Evolutionary conservation across 345 rosid species (phyloP), one percentile per base, ranked within the genome.

Genomic region (Eucalyptus melliodora): DNA sequence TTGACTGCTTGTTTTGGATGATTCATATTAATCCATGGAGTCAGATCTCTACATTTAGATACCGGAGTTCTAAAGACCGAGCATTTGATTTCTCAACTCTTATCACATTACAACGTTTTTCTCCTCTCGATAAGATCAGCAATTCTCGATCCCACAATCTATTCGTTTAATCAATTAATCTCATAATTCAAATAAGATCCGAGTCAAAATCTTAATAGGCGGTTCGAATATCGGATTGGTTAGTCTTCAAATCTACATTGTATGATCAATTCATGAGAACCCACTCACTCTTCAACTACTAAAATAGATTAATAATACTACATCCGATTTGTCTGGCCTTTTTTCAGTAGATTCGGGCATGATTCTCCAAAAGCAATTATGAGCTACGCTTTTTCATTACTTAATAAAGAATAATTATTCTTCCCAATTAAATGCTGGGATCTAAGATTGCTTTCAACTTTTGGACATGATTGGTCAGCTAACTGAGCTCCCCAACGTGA

Each of bases 101-200:
- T 11, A 12, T 12, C 3, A 72, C 45, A 19, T 72, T 11, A 24
- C 27, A 19, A 19, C 0, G 2, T 11, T 21, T 12, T 23, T 11
- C 83, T 9, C 15, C 45, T 37, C 4, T 37, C 2, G 0, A 37
- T 1, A 11, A 77, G 16, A 77, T 11, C 0, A 5, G 2, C 30
- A 40, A 77, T 37, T 40, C 30, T 40, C 1, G 0, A 21, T 13
- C 83, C 11, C 16, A 11, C 3, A 23, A 40, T 21, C 0, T 77
- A 40, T 77, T 77, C 14, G 3, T 2, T 34, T 34, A 11, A 17
- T 17, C 2, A 53, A 53, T 53, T 53, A 53, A 19, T 37, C 30
- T 72, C 14, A 72, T 37, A 9, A 72, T 72, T 72, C 26, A 72
- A 19, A 1, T 17, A 34, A 72, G 7, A 72, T 72, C 2, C 0